These are phyloP conservation scores for Podosphaera leucotricha DNA, from an alignment of 2,329 filamentous ascomycete genomes.

Conservation along the genomic window DNA sequence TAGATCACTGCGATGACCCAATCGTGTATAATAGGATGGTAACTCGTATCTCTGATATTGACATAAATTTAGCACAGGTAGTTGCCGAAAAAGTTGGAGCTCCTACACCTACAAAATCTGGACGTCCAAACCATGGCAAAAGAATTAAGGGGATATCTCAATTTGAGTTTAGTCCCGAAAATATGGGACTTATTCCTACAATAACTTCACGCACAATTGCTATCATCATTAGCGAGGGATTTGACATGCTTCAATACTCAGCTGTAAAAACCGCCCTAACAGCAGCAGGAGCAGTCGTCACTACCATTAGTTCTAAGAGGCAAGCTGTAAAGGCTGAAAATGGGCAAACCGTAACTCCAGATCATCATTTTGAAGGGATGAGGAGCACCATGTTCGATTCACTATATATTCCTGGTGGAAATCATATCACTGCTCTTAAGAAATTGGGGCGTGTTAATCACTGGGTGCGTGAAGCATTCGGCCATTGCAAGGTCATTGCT, in stretches of 20 bases:
- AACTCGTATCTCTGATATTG: slow-evolving; percentile 46
- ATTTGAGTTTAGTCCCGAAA: slow-evolving; percentile 35
- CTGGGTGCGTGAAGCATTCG: slow-evolving; percentile 61
- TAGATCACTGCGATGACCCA: slow-evolving; percentile 63
- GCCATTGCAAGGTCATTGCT: slow-evolving; percentile 57
- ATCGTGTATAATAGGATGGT: slow-evolving; percentile 51
- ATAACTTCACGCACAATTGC: slow-evolving; percentile 50
- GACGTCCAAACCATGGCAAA: slow-evolving; percentile 37
- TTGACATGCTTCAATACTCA: slow-evolving; percentile 39
- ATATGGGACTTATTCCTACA: slow-evolving; percentile 25
- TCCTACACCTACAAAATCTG: slow-evolving; percentile 27
- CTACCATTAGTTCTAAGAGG: slow-evolving; percentile 48
- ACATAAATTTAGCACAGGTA: slow-evolving; percentile 40
- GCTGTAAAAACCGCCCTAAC: slow-evolving; percentile 39
- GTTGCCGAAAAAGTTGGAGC: slow-evolving; percentile 51
- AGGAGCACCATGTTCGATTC: slow-evolving; percentile 65
- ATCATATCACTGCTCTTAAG: slow-evolving; percentile 34
- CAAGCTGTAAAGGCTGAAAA: slow-evolving; percentile 29
- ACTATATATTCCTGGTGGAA: slow-evolving; percentile 51
- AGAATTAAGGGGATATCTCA: slow-evolving; percentile 46
- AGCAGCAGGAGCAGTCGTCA: slow-evolving; percentile 38
- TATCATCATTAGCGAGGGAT: slow-evolving; percentile 58
- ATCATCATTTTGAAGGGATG: slow-evolving; percentile 61
- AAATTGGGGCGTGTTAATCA: slow-evolving; percentile 51
- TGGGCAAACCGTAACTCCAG: slow-evolving; percentile 33